Evolutionary conservation across 2,329 filamentous ascomycete genomes (phyloP), one percentile per base, ranked within the genome.

Genomic region (Penicillium sp.): DNA sequence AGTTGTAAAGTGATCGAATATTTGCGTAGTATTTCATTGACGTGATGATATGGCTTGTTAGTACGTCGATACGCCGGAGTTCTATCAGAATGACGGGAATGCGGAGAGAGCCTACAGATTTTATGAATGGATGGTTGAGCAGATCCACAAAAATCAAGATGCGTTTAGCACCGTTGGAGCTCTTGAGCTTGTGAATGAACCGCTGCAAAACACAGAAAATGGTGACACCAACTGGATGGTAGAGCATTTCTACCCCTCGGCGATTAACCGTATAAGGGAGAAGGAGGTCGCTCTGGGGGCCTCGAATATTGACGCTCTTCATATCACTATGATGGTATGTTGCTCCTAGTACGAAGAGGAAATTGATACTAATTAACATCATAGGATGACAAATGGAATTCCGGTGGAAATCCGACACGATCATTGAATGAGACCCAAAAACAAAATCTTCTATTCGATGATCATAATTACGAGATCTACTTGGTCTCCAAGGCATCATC

Each of bases 131-230:
- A 79, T 86, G 60, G 78, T 81, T 11, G 73, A 77, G 33, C 73
- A 76, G 33, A 78, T 84, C 54, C 82, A 85, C 65, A 71, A 61
- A 5, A 78, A 76, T 54, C 5, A 39, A 39, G 44, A 68, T 36
- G 75, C 74, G 19, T 83, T 80, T 65, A 70, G 76, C 48, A 83
- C 80, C 39, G 83, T 85, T 33, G 83, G 83, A 54, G 85, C 83
- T 77, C 67, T 86, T 31, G 77, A 82, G 63, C 69, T 86, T 10
- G 71, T 85, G 48, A 87, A 86, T 61, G 83, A 86, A 64, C 83
- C 83, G 2, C 65, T 79, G 13, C 75, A 76, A 42, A 67, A 75
- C 47, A 56, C 68, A 34, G 59, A 68, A 9, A 62, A 59, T 24
- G 44, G 29, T 2, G 34, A 10, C 81, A 52, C 50, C 8, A 40